Base-by-base conservation (phyloP, 257 asterid genomes). In the Solanum rostratum region DNA sequence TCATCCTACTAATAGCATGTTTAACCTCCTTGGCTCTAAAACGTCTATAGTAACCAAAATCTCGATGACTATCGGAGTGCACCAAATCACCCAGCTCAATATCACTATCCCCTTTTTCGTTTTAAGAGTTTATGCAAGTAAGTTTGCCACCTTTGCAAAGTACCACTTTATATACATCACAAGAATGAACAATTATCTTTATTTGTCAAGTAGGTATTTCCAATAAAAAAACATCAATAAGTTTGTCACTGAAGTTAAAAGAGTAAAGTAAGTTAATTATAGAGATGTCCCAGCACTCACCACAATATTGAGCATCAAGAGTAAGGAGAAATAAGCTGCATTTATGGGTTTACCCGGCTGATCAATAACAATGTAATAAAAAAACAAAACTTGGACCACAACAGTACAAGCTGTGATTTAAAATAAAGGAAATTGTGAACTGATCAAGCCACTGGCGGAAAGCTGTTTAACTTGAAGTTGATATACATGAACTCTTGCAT, bases 401-500 rank as follows among this genome's bases (percentile, higher is more conserved):
- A 41, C 79, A 15, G 14, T n/a, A 43, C 33, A 22, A 71, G 13
- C 19, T n/a, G 50, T n/a, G 55, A 43, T 22, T 71, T 71, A n/a
- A 71, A 71, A 71, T 52, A 43, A 41, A 71, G 37, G n/a, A 68
- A 68, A 71, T 22, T n/a, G 55, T 43, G 57, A 71, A 37, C 57
- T 45, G 84, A 45, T 83, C 30, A 89, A 54, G 59, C 66, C 88
- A 88, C 85, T 86, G 86, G 85, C 81, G 86, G 86, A 89, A 89
- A 88, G 88, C 85, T 86, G 90, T 86, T 69, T 88, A 85, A 93
- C 86, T 73, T 86, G 89, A 86, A 91, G 87, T 92, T 87, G 89
- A 94, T 91, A 91, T 87, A 92, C 90, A 89, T 88, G 87, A 85
- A 91, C 91, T 88, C 88, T 86, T 90, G 94, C 90, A 87, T 89